Percentiles rank a stretch among this genome's conserved stretches.
Conservation (phyloP, 306 rosid species). For the Cicer judaicum region DNA sequence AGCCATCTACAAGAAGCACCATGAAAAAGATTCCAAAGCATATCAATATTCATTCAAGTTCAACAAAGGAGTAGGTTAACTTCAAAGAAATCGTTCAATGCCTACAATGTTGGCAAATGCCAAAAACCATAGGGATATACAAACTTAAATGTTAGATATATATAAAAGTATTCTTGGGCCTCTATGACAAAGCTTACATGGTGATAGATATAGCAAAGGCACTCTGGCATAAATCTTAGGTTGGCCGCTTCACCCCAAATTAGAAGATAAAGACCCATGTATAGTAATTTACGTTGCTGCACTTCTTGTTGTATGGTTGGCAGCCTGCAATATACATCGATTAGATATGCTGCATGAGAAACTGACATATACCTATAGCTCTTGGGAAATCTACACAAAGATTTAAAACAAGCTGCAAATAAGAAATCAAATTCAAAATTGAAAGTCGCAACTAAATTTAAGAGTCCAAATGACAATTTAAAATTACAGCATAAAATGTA, state of each 20-base stretch:
- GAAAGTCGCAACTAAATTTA: conserved; percentile 34
- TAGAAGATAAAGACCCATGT: conserved; percentile 96
- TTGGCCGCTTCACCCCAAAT: conserved; percentile 99
- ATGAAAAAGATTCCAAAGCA: conserved; percentile 36
- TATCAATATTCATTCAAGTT: conserved; percentile 31
- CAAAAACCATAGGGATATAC: conserved; percentile 18
- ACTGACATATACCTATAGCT: conserved; percentile 1
- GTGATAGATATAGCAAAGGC: conserved; percentile 97
- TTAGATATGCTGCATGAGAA: conserved; percentile 17
- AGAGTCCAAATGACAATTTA: conserved; percentile 12
- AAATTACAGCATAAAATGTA: conserved; percentile 28
- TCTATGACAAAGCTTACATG: conserved; percentile 63
- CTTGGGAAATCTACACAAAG: conserved; percentile 15
- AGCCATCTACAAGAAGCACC: conserved; percentile 76
- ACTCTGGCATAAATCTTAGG: conserved; percentile 98
- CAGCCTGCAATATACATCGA: conserved; percentile 66
- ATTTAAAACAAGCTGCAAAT: conserved; percentile 21
- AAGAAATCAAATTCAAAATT: conserved; percentile 26
- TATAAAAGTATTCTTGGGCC: background rate
- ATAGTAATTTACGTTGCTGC: conserved; percentile 93
- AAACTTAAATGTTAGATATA: background rate
- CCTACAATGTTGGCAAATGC: conserved; percentile 24
- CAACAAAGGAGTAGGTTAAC: conserved; percentile 2
- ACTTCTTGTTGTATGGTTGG: conserved; percentile 99
- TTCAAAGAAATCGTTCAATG: conserved; percentile 17